Percentiles rank a stretch among this genome's conserved stretches.
Evolutionary conservation across 495 filamentous ascomycete genomes (phyloP).

Genomic region (Parathielavia hyrcaniae): DNA sequence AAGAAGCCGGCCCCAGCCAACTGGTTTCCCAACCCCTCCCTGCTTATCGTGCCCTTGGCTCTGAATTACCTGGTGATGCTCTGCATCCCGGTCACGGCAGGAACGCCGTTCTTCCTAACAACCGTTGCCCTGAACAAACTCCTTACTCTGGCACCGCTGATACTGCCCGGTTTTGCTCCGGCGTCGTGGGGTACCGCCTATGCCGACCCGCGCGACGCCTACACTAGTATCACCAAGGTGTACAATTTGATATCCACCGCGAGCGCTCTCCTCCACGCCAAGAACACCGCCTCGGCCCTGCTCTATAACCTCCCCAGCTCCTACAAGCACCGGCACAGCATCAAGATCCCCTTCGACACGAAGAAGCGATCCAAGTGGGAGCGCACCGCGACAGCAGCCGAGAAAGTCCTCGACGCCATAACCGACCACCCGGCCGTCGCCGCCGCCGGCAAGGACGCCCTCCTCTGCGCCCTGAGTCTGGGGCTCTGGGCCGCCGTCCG

Average conservation of each 20-base stretch:
- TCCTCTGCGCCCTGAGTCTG: slow-evolving; percentile 47
- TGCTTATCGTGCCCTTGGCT: slow-evolving; percentile 39
- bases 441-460: slow-evolving; percentile 45
- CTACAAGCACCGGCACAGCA: slow-evolving; percentile 41
- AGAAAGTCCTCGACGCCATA: slow-evolving; percentile 38
- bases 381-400: slow-evolving; percentile 37
- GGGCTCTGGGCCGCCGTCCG: slow-evolving; percentile 50
- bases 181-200: slow-evolving; percentile 38
- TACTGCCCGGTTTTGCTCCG: slow-evolving; percentile 39
- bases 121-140: slow-evolving; percentile 40
- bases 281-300: slow-evolving; percentile 34
- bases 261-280: slow-evolving; percentile 36
- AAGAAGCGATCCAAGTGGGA: slow-evolving; percentile 38
- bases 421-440: slow-evolving; percentile 46
- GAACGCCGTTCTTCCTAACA: slow-evolving; percentile 42
- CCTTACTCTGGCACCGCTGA: slow-evolving; percentile 46
- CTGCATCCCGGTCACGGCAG: slow-evolving; percentile 42
- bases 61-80: slow-evolving; percentile 41
- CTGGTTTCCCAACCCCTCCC: slow-evolving; percentile 43
- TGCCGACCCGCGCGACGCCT: slow-evolving; percentile 34
- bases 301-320: slow-evolving; percentile 39
- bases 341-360: slow-evolving; percentile 40
- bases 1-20: slow-evolving; percentile 37
- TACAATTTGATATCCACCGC: slow-evolving; percentile 39
- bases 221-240: slow-evolving; percentile 35